Conservation (phyloP, 2,329 filamentous ascomycete genomes). For the Pseudohalonectria lignicola region DNA sequence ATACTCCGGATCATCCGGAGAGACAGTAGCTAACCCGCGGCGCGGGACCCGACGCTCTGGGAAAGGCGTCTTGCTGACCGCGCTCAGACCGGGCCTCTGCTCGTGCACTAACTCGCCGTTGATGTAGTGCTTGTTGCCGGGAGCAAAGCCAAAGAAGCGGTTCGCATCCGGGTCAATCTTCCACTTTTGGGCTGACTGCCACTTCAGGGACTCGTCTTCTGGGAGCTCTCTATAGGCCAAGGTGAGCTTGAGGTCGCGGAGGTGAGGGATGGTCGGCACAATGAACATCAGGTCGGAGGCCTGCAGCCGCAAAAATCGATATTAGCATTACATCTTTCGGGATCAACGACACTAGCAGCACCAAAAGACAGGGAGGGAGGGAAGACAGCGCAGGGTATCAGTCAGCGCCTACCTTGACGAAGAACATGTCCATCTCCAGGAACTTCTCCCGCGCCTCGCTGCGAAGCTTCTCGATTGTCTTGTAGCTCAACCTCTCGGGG, state of each 20-base stretch:
- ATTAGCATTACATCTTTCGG: slow-evolving; percentile 9
- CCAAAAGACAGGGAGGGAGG: background rate
- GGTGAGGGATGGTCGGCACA: slow-evolving; percentile 45
- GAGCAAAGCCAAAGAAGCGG: slow-evolving; percentile 41
- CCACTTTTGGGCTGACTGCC: slow-evolving; percentile 39
- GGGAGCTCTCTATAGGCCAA: slow-evolving; percentile 50
- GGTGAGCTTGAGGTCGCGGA: slow-evolving; percentile 41
- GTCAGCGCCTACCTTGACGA: slow-evolving; percentile 49
- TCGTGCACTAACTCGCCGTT: slow-evolving; percentile 44
- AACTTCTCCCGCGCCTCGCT: slow-evolving; percentile 41
- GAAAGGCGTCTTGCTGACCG: slow-evolving; percentile 41
- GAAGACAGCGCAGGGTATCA: too few relatives aligned
- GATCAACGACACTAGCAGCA: too few relatives aligned
- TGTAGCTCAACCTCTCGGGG: slow-evolving; percentile 30
- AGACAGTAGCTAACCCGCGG: slow-evolving; percentile 39
- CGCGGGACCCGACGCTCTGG: slow-evolving; percentile 44
- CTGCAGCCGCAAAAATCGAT: slow-evolving; percentile 19
- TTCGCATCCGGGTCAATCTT: slow-evolving; percentile 44
- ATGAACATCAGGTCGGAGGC: slow-evolving; percentile 51
- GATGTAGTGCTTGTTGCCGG: slow-evolving; percentile 45
- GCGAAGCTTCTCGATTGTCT: slow-evolving; percentile 32
- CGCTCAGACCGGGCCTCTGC: slow-evolving; percentile 31
- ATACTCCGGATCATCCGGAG: slow-evolving; percentile 47
- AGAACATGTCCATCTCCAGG: slow-evolving; percentile 50
- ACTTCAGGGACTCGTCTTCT: slow-evolving; percentile 34